A percentile compares a stretch with the other conserved stretches of the same genome.
Conservation (phyloP, 495 filamentous ascomycete species). For the Wilcoxina mikolae region DNA sequence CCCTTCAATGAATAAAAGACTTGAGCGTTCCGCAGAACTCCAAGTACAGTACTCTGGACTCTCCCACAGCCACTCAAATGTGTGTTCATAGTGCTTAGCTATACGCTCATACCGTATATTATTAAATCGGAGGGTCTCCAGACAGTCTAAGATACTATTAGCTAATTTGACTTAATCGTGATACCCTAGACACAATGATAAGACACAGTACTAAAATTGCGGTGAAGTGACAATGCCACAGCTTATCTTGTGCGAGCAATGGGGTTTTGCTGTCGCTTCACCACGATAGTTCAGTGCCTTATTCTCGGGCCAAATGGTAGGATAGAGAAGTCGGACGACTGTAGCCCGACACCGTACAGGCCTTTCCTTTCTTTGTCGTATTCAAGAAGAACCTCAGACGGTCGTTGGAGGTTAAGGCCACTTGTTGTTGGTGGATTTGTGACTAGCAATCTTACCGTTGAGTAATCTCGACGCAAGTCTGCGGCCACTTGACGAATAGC, state of each 20-base stretch:
- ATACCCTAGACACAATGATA: no score
- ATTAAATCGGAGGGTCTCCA: neutral
- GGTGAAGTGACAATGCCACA: no score
- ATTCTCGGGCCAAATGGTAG: no score
- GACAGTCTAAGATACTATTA: neutral
- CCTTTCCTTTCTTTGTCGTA: slow-evolving; percentile 4
- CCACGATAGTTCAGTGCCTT: no score
- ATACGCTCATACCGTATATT: slow-evolving; percentile 8
- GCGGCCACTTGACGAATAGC: neutral
- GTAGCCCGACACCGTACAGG: neutral
- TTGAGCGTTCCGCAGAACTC: neutral
- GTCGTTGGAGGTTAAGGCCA: neutral
- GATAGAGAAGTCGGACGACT: no score
- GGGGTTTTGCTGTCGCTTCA: no score
- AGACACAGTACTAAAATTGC: no score
- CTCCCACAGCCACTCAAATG: slow-evolving; percentile 2
- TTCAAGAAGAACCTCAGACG: neutral
- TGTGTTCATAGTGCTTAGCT: neutral
- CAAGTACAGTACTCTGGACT: slow-evolving; percentile 3
- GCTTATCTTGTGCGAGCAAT: no score
- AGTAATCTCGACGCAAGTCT: neutral
- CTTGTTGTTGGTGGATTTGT: neutral
- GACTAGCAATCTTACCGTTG: neutral
- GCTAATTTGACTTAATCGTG: neutral
- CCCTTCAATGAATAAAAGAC: slow-evolving; percentile 10